Base-by-base conservation (phyloP, 2,329 filamentous ascomycete genomes). In the Trichoderma brevicompactum region DNA sequence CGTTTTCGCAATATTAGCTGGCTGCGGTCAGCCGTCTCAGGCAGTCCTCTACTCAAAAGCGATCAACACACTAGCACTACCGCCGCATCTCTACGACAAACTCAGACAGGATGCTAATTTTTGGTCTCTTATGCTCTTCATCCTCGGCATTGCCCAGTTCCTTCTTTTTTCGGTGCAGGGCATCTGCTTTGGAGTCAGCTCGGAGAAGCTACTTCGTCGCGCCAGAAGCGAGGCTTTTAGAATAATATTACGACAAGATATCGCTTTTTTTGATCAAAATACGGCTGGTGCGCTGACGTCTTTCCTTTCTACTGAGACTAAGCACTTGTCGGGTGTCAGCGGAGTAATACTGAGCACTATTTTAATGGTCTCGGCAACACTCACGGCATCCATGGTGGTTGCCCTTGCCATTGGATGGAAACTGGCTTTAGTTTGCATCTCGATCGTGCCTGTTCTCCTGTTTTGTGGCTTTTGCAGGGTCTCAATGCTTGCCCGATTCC, bases 321-420 rank as follows among this genome's bases (percentile, higher is more conserved):
- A 58, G 36, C n/a, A 58, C 28, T 17, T 58, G 2, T 41, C 38
- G 2, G 54, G 34, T 7, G 43, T 58, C 23, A 41, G 34, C 13
- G 54, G 54, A 54, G 36, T 41, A 17, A 41, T 28, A 41, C 19
- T 58, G 3, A 36, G 54, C 54, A 41, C 40, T 17, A 38, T 58
- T 17, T 15, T 58, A 2, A 58, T 38, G 34, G 40, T 38, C 13
- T 58, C 41, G 34, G 38, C 54, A 15, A 58, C 41, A 10, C 34
- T 58, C 17, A 41, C 23, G 54, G 54, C 34, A 2, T 38, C 34
- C 28, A 58, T 58, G 34, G 40, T 58, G 13, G 23, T 58, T 32
- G 54, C 54, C 54, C 54, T 58, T 13, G 54, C 23, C 15, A 58
- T 58, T 41, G 54, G 54, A 10, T 58, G 54, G 54, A 58, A 58